phyloP scores from a whole-genome alignment of 78 protist species.

The Guillardia theta region DNA sequence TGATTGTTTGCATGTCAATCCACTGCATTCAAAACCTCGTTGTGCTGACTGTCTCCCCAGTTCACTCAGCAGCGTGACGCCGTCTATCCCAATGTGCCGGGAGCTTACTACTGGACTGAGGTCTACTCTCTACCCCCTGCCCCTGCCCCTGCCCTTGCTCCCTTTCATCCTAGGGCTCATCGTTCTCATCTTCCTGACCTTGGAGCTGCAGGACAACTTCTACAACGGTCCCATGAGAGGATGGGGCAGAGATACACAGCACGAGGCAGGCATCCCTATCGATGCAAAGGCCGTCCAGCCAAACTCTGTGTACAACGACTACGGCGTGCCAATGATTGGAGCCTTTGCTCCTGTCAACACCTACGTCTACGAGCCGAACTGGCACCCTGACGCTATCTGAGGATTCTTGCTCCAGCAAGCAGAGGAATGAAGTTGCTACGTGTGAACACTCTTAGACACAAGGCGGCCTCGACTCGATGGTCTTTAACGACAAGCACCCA shows the following conservation, averaged over 20 bases:
- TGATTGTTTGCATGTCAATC: too few species aligned
- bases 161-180: not conserved
- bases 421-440: too few species aligned
- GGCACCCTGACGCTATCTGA: not conserved
- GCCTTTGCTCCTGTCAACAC: not conserved
- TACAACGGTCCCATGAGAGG: not conserved
- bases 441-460: too few species aligned
- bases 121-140: not conserved
- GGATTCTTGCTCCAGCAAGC: too few species aligned
- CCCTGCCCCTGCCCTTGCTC: not conserved
- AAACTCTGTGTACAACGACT: not conserved
- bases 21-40: too few species aligned
- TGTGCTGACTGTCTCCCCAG: not conserved
- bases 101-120: not conserved
- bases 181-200: not conserved
- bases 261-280: not conserved
- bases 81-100: not conserved
- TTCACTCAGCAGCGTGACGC: not conserved
- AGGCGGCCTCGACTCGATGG: too few species aligned
- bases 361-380: not conserved
- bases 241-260: not conserved
- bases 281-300: not conserved
- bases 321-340: not conserved
- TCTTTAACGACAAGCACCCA: too few species aligned
- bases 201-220: not conserved